phyloP scores from a whole-genome alignment of 176 grass and related monocot species.

The Bromus sterilis region DNA sequence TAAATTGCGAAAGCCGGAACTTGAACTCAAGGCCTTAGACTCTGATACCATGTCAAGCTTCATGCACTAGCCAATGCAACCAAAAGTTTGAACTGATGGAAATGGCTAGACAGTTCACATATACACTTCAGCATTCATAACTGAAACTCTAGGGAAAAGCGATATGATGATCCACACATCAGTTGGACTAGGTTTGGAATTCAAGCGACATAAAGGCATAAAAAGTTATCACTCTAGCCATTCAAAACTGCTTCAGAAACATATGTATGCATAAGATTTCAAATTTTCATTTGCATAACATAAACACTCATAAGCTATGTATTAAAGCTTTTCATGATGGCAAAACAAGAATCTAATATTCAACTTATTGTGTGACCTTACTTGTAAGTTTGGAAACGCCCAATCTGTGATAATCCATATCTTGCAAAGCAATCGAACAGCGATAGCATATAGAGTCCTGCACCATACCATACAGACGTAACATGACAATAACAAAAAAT shows the following conservation, averaged over 20 bases:
- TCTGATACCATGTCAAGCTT: too few relatives aligned
- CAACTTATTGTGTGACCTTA: constrained; percentile 44
- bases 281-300: not conserved
- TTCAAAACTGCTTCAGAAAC: not conserved
- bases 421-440: constrained; percentile 90
- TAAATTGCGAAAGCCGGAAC: too few relatives aligned
- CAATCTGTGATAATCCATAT: constrained; percentile 64
- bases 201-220: not conserved
- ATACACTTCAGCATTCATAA: too few relatives aligned
- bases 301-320: not conserved
- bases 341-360: constrained; percentile 6
- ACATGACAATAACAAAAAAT: not conserved
- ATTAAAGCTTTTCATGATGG: constrained; percentile 11
- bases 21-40: too few relatives aligned
- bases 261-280: constrained; percentile 1
- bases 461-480: not conserved
- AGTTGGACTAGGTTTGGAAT: constrained; percentile 1
- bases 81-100: too few relatives aligned
- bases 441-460: constrained; percentile 62
- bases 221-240: not conserved
- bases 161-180: not conserved
- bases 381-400: constrained; percentile 90
- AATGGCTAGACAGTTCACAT: too few relatives aligned
- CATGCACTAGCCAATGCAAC: too few relatives aligned
- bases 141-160: not conserved